Base-by-base conservation (phyloP, 495 filamentous ascomycete species). In the Choiromyces venosus region DNA sequence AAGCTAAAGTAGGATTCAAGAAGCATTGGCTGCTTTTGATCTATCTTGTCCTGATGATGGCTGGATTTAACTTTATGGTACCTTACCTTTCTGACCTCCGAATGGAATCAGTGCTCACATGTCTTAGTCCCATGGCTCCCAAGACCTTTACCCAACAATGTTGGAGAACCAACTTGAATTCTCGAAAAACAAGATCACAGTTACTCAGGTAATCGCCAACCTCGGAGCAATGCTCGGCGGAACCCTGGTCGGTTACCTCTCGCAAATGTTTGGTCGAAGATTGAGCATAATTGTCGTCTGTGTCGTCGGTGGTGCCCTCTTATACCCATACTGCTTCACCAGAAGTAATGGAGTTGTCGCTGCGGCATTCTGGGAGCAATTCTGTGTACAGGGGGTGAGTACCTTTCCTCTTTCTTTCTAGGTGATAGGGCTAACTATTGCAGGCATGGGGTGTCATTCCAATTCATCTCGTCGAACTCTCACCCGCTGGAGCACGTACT, bases 141-240 rank as follows among this genome's bases (percentile, higher is more conserved):
- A 97, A 82, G 93, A 97, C 83, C 84, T 96, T 29, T 97, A 96
- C 81, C 93, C 93, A 0, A 94, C 92, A 18, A 89, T 97, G 88
- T 82, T 97, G 18, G 80, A 87, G 68, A 90, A 89, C 78, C 91
- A 97, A 82, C 94, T 90, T 83, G 84, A 84, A 70, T 95, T 96
- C 83, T 86, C 84, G 18, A 69, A 87, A 70, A 86, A 93, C 79
- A 87, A 87, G 38, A 90, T 96, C 18, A 89, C 86, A 4, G 86
- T 90, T 18, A 90, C 89, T 1, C 87, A 86, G 64, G 92, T 93
- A 73, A 78, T 92, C 37, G 91, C 90, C 86, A 92, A 92, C 76
- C 86, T 85, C 2, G 91, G 91, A 18, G 89, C 90, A 9, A 89
- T 88, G 73, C 84, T 91, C 1, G 91, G 91, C 19, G 90, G 91